Percentiles rank a stretch among this genome's conserved stretches.
Conservation (phyloP, 2,329 filamentous ascomycete species). For the Neurospora sp. region DNA sequence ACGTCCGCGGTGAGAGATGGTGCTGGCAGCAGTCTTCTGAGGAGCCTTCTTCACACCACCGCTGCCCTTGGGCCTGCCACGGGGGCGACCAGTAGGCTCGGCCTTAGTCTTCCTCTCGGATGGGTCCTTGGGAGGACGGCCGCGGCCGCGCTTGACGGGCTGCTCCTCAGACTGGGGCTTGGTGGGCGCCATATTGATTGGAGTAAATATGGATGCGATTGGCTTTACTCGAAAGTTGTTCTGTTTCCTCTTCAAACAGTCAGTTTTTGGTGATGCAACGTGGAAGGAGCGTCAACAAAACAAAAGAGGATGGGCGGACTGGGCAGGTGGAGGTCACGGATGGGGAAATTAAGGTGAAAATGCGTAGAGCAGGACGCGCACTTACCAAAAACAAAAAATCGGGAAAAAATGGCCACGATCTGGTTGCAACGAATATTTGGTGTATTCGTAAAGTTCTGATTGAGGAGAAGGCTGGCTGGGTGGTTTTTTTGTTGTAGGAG, state of each 20-base stretch:
- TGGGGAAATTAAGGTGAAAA: not conserved
- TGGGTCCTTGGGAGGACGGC: constrained; percentile 17
- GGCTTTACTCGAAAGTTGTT: not conserved
- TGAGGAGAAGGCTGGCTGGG: not conserved
- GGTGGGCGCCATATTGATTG: constrained; percentile 12
- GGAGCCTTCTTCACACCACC: constrained; percentile 14
- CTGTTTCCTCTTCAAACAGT: not conserved
- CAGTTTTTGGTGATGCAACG: not conserved
- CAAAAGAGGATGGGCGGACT: not conserved
- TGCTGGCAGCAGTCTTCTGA: constrained; percentile 1
- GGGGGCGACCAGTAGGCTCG: constrained; percentile 15
- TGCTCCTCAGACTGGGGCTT: constrained; percentile 6
- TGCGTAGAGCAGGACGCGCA: not conserved
- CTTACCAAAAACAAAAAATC: not conserved
- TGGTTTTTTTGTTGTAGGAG: not conserved
- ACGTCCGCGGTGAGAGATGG: constrained; percentile 4
- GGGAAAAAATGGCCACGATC: not conserved
- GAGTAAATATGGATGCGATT: not conserved
- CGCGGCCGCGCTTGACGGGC: constrained; percentile 16
- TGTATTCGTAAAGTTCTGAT: not conserved
- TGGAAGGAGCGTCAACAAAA: not conserved
- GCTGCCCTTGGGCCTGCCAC: constrained; percentile 18
- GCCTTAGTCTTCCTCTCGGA: constrained; percentile 18
- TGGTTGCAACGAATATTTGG: not conserved
- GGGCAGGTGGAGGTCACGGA: not conserved